Evolutionary conservation across 805 yeast species (phyloP), one percentile per base, ranked within the genome.

Genomic region (Cyberlindnera xylosilytica): DNA sequence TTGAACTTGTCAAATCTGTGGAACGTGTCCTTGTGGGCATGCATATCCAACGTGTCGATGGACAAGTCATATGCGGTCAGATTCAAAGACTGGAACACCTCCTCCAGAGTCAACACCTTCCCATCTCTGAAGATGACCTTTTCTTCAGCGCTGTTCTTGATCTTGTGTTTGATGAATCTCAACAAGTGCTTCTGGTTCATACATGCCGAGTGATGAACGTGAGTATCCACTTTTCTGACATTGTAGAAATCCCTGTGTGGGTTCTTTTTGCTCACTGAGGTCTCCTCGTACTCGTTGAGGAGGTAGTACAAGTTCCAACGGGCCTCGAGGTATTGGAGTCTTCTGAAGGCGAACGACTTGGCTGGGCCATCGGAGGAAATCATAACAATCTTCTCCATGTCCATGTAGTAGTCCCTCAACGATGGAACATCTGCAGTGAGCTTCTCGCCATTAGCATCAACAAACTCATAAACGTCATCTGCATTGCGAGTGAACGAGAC

Each of bases 31-130:
- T 90, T 86, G 64, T 93, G 99, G 5, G 99, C 99, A 65, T 93
- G 99, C 99, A 93, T 93, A 65, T 93, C 99, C 52, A 93, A 74
- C 2, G 99, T 95, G 58, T 93, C 99, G 56, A 93, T 93, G 44
- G 95, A 85, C 45, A 93, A 72, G 61, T 93, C 99, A 61, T 95
- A 93, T 2, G 97, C 98, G 1, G 96, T 83, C 46, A 93, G 74
- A 42, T 87, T 82, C 62, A 93, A 74, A 28, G 98, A 89, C 58
- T 89, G 77, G 66, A 93, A 93, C 36, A 93, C 99, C 61, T 91
- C 83, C n/a, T 73, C 77, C 51, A 93, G 73, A 0, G 97, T 85
- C 57, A 93, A 74, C 7, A 88, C 78, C 60, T 87, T 81, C 16
- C 91, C 95, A 68, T 93, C 99, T 69, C 99, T 83, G 65, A 76